These are phyloP conservation scores for Polytrichum formosum DNA, from an alignment of 225 moss, liverwort and hornwort species.

Conservation along the genomic window DNA sequence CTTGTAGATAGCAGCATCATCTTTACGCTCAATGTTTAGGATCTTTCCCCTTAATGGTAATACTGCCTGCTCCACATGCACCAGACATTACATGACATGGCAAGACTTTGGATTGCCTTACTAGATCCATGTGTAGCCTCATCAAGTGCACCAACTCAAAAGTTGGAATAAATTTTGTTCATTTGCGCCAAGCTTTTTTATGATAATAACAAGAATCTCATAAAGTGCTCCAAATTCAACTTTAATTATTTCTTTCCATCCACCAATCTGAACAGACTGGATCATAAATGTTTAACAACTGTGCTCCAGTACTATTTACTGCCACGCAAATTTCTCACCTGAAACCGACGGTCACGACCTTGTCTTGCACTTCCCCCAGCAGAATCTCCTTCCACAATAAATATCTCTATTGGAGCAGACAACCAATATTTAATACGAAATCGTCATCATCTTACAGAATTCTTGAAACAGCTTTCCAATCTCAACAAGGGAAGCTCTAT, in stretches of 20 bases:
- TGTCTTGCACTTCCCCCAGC: conserved; percentile 98
- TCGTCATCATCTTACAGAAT: not conserved
- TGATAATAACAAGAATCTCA: no score
- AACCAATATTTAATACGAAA: conserved; percentile 4
- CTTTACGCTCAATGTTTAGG: conserved; percentile 88
- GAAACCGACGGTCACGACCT: conserved; percentile 88
- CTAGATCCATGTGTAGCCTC: no score
- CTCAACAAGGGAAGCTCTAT: no score
- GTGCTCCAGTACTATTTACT: not conserved
- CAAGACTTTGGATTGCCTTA: no score
- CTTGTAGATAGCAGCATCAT: conserved; percentile 93
- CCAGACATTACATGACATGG: no score
- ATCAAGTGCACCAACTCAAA: no score
- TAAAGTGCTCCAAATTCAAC: no score
- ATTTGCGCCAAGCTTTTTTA: no score
- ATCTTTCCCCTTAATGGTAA: conserved; percentile 93
- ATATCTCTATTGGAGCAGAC: conserved; percentile 60
- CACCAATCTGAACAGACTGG: not conserved
- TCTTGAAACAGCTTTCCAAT: no score
- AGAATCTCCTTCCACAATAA: conserved; percentile 98
- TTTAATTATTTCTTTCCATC: no score
- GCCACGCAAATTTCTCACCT: conserved; percentile 28
- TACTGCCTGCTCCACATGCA: conserved; percentile 50
- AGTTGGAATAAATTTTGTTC: no score
- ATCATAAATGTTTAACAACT: not conserved